Conservation (phyloP, 768 basidiomycete genomes). For the Suillus spraguei region DNA sequence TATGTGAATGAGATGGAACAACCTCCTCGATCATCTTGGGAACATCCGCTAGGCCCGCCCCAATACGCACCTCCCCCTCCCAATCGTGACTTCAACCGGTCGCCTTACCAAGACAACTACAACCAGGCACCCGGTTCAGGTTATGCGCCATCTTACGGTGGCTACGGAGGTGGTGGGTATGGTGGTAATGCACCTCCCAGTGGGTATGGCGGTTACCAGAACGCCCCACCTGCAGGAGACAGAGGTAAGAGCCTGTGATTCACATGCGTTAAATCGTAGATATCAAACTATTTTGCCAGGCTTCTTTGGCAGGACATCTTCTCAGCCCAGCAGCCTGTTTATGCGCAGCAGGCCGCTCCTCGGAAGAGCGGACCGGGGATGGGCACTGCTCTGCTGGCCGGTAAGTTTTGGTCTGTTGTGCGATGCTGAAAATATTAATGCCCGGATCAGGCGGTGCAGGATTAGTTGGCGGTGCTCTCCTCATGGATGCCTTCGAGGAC, state of each 20-base stretch:
- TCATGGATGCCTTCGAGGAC: slow-evolving; percentile 53
- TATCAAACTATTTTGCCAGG: slow-evolving; percentile 19
- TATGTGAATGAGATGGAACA: slow-evolving; percentile 69
- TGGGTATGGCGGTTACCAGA: slow-evolving; percentile 23
- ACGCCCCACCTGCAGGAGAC: slow-evolving; percentile 19
- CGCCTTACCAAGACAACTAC: slow-evolving; percentile 33
- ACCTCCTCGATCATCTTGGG: slow-evolving; percentile 71
- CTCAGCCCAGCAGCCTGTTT: slow-evolving; percentile 31
- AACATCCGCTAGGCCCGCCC: slow-evolving; percentile 60
- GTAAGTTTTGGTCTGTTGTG: slow-evolving; percentile 32
- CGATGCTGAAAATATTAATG: slow-evolving; percentile 9
- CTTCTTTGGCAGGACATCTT: slow-evolving; percentile 33
- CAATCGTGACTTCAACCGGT: slow-evolving; percentile 33
- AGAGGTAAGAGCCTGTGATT: slow-evolving; percentile 24
- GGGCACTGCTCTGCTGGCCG: slow-evolving; percentile 49
- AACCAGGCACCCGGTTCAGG: slow-evolving; percentile 21
- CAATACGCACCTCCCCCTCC: slow-evolving; percentile 41
- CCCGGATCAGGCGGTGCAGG: slow-evolving; percentile 54
- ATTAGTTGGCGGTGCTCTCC: slow-evolving; percentile 61
- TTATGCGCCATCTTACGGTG: slow-evolving; percentile 25
- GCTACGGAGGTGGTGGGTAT: slow-evolving; percentile 9
- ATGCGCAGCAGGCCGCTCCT: slow-evolving; percentile 38
- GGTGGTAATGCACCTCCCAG: slow-evolving; percentile 18
- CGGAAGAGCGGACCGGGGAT: slow-evolving; percentile 53
- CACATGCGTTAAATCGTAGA: background rate